phyloP scores from a whole-genome alignment of 306 rosid genomes.

The Corylus americana region DNA sequence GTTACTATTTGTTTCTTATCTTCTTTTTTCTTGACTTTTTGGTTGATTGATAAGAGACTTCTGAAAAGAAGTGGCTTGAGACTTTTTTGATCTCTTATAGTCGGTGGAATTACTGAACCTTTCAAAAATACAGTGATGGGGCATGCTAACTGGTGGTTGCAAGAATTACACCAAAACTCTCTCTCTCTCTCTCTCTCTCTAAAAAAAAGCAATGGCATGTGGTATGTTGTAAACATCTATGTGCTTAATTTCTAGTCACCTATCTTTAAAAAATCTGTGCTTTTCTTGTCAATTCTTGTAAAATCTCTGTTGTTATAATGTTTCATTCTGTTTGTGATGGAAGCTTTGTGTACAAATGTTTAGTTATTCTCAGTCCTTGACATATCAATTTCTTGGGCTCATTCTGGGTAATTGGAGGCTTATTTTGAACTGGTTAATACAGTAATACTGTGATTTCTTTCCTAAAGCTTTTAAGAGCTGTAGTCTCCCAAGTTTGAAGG shows the following conservation, averaged over 20 bases:
- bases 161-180: not conserved
- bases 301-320: not conserved
- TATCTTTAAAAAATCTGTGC: not conserved
- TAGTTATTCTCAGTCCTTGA: not conserved
- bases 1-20: constrained; percentile 39
- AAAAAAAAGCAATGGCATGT: not conserved
- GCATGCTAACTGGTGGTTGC: not conserved
- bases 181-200: too few species aligned
- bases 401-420: not conserved
- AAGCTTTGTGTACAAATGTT: not conserved
- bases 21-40: not conserved
- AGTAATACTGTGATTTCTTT: not conserved
- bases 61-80: not conserved
- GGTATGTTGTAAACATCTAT: not conserved
- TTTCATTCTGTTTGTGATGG: not conserved
- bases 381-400: not conserved
- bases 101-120: not conserved
- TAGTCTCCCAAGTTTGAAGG: not conserved
- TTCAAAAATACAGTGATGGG: not conserved
- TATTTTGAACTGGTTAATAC: not conserved
- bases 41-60: not conserved
- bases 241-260: not conserved
- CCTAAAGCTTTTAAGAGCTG: not conserved
- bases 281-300: not conserved
- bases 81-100: not conserved